Percentiles rank a stretch among this genome's conserved stretches.
These are phyloP conservation scores for Sporisorium iseilematis-ciliati DNA, from an alignment of 1,284 basidiomycete species.

Conservation along the genomic window DNA sequence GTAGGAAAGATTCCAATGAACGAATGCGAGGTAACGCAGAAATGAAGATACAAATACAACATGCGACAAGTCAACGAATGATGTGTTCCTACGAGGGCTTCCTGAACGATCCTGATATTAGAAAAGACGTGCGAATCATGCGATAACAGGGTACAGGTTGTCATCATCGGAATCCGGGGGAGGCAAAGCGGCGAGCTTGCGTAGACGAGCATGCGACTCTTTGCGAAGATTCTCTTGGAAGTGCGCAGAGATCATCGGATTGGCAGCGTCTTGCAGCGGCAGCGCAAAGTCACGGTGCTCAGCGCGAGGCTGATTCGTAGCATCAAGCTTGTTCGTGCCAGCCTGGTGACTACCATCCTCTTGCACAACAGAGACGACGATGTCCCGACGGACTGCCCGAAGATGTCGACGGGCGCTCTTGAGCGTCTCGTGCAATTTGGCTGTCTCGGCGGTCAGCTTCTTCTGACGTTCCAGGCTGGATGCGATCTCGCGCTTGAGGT, in stretches of 20 bases:
- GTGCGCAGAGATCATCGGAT: constrained; percentile 44
- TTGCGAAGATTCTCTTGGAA: constrained; percentile 44
- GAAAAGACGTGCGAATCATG: constrained; percentile 4
- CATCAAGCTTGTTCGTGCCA: neutral
- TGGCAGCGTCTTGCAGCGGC: constrained; percentile 26
- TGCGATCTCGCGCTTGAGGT: constrained; percentile 44
- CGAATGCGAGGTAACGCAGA: neutral
- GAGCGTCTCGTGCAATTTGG: constrained; percentile 27
- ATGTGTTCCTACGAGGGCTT: neutral
- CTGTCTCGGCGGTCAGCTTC: constrained; percentile 33
- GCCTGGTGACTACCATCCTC: constrained; percentile 10
- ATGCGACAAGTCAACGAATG: neutral
- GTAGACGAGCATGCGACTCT: constrained; percentile 33
- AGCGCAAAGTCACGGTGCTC: constrained; percentile 10
- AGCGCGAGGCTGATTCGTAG: neutral
- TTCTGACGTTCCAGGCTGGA: constrained; percentile 41
- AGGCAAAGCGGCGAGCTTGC: constrained; percentile 32
- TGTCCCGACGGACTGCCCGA: constrained; percentile 26
- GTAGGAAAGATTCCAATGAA: no score
- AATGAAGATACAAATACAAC: neutral
- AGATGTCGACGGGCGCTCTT: constrained; percentile 16
- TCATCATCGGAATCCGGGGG: constrained; percentile 49
- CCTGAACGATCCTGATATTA: neutral
- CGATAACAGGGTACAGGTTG: constrained; percentile 45
- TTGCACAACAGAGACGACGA: constrained; percentile 22